These are phyloP conservation scores for Vitis amurensis DNA, from an alignment of 164 flowering plant genomes.

Conservation along the genomic window DNA sequence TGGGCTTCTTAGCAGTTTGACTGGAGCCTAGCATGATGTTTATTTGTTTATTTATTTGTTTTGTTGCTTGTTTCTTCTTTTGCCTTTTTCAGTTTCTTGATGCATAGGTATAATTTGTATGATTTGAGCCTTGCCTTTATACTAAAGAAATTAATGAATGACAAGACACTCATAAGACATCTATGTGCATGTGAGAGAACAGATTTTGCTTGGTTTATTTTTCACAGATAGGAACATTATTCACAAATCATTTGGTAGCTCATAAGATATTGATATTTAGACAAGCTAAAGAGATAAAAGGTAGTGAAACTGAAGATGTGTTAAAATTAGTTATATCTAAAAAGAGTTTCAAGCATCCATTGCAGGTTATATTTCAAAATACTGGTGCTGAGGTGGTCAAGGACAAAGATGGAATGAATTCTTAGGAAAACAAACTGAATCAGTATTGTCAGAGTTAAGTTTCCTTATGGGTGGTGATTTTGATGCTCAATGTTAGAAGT, in stretches of 20 bases:
- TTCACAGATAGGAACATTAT: constrained; percentile 43
- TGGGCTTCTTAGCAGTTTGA: no score
- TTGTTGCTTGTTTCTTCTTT: no score
- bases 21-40: no score
- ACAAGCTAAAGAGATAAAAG: constrained; percentile 15
- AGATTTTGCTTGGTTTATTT: constrained; percentile 42
- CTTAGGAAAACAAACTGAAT: constrained; percentile 75
- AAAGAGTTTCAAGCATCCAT: constrained; percentile 15
- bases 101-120: no score
- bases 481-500: constrained; percentile 29
- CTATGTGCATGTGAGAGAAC: constrained; percentile 47
- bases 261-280: constrained; percentile 26
- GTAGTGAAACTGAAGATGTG: not conserved
- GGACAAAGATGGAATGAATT: constrained; percentile 57
- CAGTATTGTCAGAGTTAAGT: constrained; percentile 69
- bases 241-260: constrained; percentile 47
- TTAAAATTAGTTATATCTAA: constrained; percentile 20
- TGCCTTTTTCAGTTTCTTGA: no score
- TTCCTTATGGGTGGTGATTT: constrained; percentile 58
- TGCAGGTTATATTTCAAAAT: constrained; percentile 33
- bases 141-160: constrained; percentile 41
- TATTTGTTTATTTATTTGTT: no score
- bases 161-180: constrained; percentile 40
- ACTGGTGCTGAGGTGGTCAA: constrained; percentile 54
- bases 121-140: constrained; percentile 43